Evolutionary conservation across 1,284 basidiomycete genomes (phyloP), one percentile per base, ranked within the genome.

Genomic region (Kwoniella shivajii): DNA sequence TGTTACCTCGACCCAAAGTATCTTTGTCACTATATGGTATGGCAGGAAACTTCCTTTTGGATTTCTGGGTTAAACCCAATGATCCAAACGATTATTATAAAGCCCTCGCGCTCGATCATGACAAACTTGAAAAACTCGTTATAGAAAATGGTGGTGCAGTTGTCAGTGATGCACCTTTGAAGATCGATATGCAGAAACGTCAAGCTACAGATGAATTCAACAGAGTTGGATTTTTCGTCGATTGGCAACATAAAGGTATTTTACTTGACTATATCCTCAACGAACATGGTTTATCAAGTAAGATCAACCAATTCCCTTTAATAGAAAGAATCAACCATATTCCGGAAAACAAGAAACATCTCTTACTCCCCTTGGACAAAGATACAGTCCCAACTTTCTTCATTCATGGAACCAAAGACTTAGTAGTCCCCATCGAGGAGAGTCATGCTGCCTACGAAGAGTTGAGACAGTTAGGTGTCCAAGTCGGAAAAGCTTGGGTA

Each of bases 331-430:
- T 24, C 11, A 30, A 31, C 5, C 44, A 38, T 26, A 34, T 59
- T 6, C 57, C 57, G 4, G 33, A 43, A 14, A 20, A 31, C 26
- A 55, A 50, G 31, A 24, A 29, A n/a, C 24, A 20, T 22, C 39
- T 50, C 38, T 47, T 54, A 1, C 34, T 59, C n/a, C 57, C 57
- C n/a, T 20, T 50, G 14, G 41, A 24, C 41, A n/a, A 9, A 3
- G 14, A 43, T 1, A 59, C 51, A 7, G 24, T 26, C 5, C 57
- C 41, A 6, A 24, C 41, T 18, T 55, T 42, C 24, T 30, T 50
- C 6, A 30, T 55, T 4, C 57, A 59, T n/a, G 57, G 57, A 7
- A 59, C 44, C 16, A 34, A 4, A 18, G 57, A 59, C 39, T 30
- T 6, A 11, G 39, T 50, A 5, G 57, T 55, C 3, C 46, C 46